Conservation (phyloP, 2,329 filamentous ascomycete genomes). For the Fusarium stilboides region DNA sequence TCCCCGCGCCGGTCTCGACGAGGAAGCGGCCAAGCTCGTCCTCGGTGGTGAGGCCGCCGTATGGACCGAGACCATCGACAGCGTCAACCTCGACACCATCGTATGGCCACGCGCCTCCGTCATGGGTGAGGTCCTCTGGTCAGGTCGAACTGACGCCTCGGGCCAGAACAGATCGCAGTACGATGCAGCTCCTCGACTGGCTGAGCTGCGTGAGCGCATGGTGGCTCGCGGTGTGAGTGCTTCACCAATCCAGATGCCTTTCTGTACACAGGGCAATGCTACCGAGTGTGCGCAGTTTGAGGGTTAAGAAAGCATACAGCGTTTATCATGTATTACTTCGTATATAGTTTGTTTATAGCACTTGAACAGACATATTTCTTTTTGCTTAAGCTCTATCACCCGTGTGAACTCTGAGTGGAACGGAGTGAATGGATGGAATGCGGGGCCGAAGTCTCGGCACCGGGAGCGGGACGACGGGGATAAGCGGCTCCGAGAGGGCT, state of each 20-base stretch:
- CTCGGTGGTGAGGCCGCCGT: constrained; percentile 86
- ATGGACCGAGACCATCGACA: constrained; percentile 86
- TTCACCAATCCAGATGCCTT: constrained; percentile 77
- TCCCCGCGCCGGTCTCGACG: constrained; percentile 75
- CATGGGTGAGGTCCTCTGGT: constrained; percentile 86
- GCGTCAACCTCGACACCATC: constrained; percentile 80
- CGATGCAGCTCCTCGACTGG: constrained; percentile 77
- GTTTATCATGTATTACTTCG: background rate
- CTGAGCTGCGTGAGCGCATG: constrained; percentile 83
- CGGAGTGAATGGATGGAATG: constrained; percentile 14
- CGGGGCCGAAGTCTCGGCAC: constrained; percentile 35
- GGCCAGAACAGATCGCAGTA: constrained; percentile 81
- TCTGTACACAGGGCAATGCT: constrained; percentile 52
- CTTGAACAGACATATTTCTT: constrained; percentile 6
- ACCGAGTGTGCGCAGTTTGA: constrained; percentile 47
- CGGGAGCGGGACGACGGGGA: background rate
- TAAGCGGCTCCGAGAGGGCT: constrained; percentile 5
- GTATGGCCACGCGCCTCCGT: constrained; percentile 84
- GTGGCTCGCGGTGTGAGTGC: constrained; percentile 76
- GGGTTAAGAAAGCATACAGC: constrained; percentile 10
- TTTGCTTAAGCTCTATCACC: background rate
- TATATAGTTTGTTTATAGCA: constrained; percentile 21
- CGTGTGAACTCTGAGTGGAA: background rate
- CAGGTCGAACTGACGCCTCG: constrained; percentile 74
- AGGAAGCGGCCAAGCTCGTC: constrained; percentile 75